Base-by-base conservation (phyloP, 2,329 filamentous ascomycete species). In the Exserohilum turcica region DNA sequence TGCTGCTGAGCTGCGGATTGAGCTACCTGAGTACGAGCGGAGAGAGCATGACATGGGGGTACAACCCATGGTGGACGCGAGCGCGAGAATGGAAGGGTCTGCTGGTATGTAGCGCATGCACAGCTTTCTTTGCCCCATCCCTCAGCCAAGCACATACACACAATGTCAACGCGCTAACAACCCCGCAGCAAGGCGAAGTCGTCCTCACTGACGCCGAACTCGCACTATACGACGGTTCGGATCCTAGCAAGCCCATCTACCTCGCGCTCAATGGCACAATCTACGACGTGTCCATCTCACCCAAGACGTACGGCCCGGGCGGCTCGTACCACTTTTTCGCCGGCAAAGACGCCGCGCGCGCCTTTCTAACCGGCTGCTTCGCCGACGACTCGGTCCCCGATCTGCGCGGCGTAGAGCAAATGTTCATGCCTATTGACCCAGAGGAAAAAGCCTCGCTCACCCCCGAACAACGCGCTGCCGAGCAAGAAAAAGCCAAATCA, bases 361-460 rank as follows among this genome's bases (percentile, higher is more conserved):
- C 88, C 16, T 99, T 92, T 75, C 86, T 99, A 16, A 97, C 94
- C 2, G 91, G 91, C 15, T 99, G 94, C 75, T 99, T 99, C 78
- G 79, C 84, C 33, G 88, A 91, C 59, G 94, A 99, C 79, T 80
- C 87, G 28, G 94, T 87, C 2, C 82, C 89, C 3, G 94, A 99
- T 77, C 78, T 97, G 73, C 84, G 90, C 56, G 94, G 94, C 39
- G 88, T 91, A 4, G 94, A 97, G 77, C 83, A 87, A 59, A 94
- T 95, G 84, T 97, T 86, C 76, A 74, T 87, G 2, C 84, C 85
- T 0, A 72, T 93, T 7, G 71, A 75, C 37, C 89, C 92, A 31
- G 77, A 82, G 15, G 80, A 79, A 9, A 66, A 68, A 13, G 47
- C 55, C 28, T 51, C 55, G 6, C 56, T 62, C 2, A 60, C 57